Evolutionary conservation across 129 eudicot genomes (phyloP).

Genomic region (Mikania micrantha): DNA sequence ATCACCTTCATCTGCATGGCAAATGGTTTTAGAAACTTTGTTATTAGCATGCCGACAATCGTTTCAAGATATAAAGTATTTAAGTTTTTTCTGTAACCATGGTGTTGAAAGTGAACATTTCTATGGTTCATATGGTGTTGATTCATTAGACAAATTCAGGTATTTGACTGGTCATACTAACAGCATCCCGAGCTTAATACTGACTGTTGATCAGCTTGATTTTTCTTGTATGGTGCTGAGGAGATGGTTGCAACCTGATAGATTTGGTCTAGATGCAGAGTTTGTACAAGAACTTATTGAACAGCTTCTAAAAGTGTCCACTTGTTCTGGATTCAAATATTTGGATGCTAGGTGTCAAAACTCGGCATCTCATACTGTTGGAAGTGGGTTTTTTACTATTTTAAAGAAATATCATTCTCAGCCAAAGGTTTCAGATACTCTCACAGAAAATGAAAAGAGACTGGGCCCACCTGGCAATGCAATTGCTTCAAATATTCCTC

Average conservation of each 20-base stretch:
- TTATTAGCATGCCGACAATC: slow-evolving; percentile 45
- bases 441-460: slow-evolving; percentile 25
- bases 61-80: slow-evolving; percentile 38
- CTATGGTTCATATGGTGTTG: slow-evolving; percentile 9
- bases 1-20: slow-evolving; percentile 67
- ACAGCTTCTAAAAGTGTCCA: slow-evolving; percentile 51
- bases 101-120: slow-evolving; percentile 18
- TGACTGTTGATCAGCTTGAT: slow-evolving; percentile 36
- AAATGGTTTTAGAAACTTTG: slow-evolving; percentile 45
- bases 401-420: slow-evolving; percentile 33
- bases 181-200: slow-evolving; percentile 35
- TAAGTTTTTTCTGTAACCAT: slow-evolving; percentile 64
- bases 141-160: slow-evolving; percentile 55
- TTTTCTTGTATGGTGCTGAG: slow-evolving; percentile 31
- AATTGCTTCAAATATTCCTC: slow-evolving; percentile 55
- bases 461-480: slow-evolving; percentile 53
- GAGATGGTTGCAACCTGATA: slow-evolving; percentile 60
- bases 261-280: slow-evolving; percentile 79
- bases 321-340: slow-evolving; percentile 46
- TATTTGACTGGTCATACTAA: slow-evolving; percentile 27
- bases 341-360: slow-evolving; percentile 41
- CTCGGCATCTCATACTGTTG: slow-evolving; percentile 40
- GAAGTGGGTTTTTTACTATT: slow-evolving; percentile 57
- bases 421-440: slow-evolving; percentile 22
- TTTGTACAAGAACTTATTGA: slow-evolving; percentile 88